Percentiles rank a stretch among this genome's conserved stretches.
Evolutionary conservation across 2,329 filamentous ascomycete genomes (phyloP).

Genomic region (Colletotrichum tofieldiae): DNA sequence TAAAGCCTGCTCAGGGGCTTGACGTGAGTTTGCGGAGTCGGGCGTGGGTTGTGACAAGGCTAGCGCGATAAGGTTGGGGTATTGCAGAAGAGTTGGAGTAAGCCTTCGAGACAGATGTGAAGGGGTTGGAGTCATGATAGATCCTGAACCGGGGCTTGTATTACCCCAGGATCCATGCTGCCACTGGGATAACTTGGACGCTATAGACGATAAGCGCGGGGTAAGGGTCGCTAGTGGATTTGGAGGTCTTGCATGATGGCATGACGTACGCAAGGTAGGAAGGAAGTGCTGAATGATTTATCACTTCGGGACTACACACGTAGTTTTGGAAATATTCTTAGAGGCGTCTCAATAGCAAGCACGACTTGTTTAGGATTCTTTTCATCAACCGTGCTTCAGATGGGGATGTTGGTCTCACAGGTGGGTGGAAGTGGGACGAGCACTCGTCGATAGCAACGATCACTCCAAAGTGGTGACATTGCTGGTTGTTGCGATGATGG

Average conservation of each 20-base stretch:
- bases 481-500: too few species aligned
- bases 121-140: constrained; percentile 8
- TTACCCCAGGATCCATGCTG: constrained; percentile 15
- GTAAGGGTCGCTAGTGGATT: neutral
- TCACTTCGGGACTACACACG: neutral
- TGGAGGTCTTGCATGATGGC: neutral
- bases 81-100: constrained; percentile 28
- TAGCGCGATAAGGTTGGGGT: constrained; percentile 41
- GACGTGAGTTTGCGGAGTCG: constrained; percentile 19
- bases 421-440: too few species aligned
- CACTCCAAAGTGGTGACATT: too few species aligned
- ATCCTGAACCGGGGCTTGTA: neutral
- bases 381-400: too few species aligned
- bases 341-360: neutral
- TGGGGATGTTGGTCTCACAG: too few species aligned
- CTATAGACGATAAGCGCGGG: constrained; percentile 24
- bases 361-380: too few species aligned
- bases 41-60: constrained; percentile 1
- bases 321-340: neutral
- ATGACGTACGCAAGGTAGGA: too few species aligned
- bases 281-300: neutral
- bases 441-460: too few species aligned
- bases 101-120: neutral
- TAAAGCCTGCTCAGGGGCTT: constrained; percentile 16
- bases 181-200: neutral